These are phyloP conservation scores for Alternaria dauci DNA, from an alignment of 2,329 filamentous ascomycete species.

Conservation along the genomic window DNA sequence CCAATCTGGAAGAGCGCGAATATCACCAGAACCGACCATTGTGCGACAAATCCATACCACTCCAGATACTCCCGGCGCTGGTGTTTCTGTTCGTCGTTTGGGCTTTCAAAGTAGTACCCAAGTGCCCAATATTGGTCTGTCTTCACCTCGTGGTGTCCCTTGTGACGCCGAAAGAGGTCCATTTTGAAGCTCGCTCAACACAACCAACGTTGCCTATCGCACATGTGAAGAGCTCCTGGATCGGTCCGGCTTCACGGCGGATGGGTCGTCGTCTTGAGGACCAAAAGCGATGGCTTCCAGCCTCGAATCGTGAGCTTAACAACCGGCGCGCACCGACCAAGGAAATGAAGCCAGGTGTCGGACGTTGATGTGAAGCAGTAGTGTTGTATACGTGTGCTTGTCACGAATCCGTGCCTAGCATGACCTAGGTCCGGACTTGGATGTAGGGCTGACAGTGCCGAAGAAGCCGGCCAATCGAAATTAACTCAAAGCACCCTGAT, in stretches of 20 bases:
- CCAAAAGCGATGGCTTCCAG: not conserved
- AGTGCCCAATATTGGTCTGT: slow-evolving; percentile 41
- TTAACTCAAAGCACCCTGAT: slow-evolving; percentile 16
- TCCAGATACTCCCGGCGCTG: slow-evolving; percentile 63
- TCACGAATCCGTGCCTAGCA: slow-evolving; percentile 15
- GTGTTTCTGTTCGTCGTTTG: slow-evolving; percentile 59
- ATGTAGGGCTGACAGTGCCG: slow-evolving; percentile 15
- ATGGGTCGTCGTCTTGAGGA: not conserved
- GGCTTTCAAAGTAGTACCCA: slow-evolving; percentile 63
- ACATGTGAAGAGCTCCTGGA: not conserved
- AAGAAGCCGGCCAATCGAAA: slow-evolving; percentile 22
- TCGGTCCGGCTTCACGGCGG: slow-evolving; percentile 8
- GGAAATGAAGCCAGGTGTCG: not conserved
- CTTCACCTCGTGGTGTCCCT: slow-evolving; percentile 36
- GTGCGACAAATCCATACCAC: slow-evolving; percentile 63
- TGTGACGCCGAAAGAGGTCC: slow-evolving; percentile 30
- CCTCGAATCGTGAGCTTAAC: not conserved
- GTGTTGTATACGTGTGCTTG: slow-evolving; percentile 18
- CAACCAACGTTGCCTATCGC: slow-evolving; percentile 1
- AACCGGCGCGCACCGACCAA: not conserved
- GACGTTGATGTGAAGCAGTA: not conserved
- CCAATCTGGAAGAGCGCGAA: slow-evolving; percentile 54
- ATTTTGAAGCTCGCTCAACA: slow-evolving; percentile 13
- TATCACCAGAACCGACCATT: slow-evolving; percentile 61
- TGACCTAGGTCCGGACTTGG: slow-evolving; percentile 17